Evolutionary conservation across 1,139 yeast species (phyloP).

Genomic region (Suhomyces coccinellae): DNA sequence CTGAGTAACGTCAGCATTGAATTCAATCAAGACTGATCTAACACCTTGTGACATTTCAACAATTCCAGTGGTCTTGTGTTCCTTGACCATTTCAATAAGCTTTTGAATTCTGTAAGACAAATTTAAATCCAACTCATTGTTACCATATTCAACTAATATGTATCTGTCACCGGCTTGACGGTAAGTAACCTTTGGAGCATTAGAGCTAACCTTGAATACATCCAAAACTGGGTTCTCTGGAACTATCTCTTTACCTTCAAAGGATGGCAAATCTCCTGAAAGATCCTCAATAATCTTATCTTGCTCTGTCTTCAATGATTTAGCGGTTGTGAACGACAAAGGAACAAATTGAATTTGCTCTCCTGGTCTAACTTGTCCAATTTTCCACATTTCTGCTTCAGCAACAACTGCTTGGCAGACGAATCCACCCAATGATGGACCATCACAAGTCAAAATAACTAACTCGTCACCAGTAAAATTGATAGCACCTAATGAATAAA

Average conservation of each 20-base stretch:
- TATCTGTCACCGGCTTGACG: slow-evolving; percentile 98
- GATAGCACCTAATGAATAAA: slow-evolving; percentile 92
- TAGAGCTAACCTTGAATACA: slow-evolving; percentile 44
- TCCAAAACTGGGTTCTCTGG: slow-evolving; percentile 67
- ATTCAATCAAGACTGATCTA: slow-evolving; percentile 88
- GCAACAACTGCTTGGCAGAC: slow-evolving; percentile 96
- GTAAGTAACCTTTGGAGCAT: slow-evolving; percentile 73
- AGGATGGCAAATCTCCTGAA: slow-evolving; percentile 40
- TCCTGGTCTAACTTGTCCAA: slow-evolving; percentile 97
- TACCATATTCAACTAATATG: slow-evolving; percentile 89
- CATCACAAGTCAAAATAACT: slow-evolving; percentile 93
- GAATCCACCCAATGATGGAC: slow-evolving; percentile 96
- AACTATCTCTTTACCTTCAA: slow-evolving; percentile 30
- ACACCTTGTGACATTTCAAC: slow-evolving; percentile 98
- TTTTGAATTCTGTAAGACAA: slow-evolving; percentile 82
- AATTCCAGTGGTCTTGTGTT: slow-evolving; percentile 69
- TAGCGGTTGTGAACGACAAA: slow-evolving; percentile 66
- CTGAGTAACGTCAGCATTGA: slow-evolving; percentile 66
- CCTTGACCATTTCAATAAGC: slow-evolving; percentile 69
- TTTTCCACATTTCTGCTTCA: slow-evolving; percentile 97
- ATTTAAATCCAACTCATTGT: slow-evolving; percentile 80
- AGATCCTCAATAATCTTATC: slow-evolving; percentile 52
- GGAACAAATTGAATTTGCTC: slow-evolving; percentile 82
- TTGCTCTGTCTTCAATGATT: slow-evolving; percentile 58
- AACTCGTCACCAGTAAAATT: slow-evolving; percentile 99